Base-by-base conservation (phyloP, 2,329 filamentous ascomycete genomes). In the Colletotrichum sojae region DNA sequence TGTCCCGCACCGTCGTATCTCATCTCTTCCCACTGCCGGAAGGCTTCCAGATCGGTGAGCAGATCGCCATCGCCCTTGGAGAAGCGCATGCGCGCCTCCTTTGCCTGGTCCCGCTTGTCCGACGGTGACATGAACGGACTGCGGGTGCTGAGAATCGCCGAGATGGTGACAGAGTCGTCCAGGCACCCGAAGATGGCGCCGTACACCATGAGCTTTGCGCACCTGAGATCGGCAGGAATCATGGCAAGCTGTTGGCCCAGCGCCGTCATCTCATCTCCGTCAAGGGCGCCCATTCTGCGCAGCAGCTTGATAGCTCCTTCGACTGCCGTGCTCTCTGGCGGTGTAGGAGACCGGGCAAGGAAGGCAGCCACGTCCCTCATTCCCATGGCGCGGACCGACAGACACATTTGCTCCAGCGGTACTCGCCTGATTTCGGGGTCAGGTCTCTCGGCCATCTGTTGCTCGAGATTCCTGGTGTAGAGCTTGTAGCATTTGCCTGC, bases 321-420 rank as follows among this genome's bases (percentile, higher is more conserved):
- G 18, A 99, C 94, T 12, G 96, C 95, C 2, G 92, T 85, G 31
- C 89, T 92, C 69, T 94, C 94, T 0, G 96, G 96, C 0, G 96
- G 96, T 1, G 95, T 98, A 9, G 97, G 89, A 0, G 95, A 96
- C 55, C 93, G 91, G 1, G 91, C 91, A 12, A 99, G 86, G 81
- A 99, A 99, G 3, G 82, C 84, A 5, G 90, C 88, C 1, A 98
- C 93, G 73, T 98, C 92, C 59, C 88, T 86, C 65, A 97, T 92
- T 1, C 94, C 95, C 94, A 98, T 98, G 18, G 95, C 94, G 71
- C 96, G 93, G 51, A 99, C 96, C 0, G 94, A 97, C 5, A 99
- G 85, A 78, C 95, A 98, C 27, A 98, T 88, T 76, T 98, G 95
- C 79, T 99, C 96, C 1, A 99, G 84, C 1, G 96, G 95, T 2